Evolutionary conservation across 129 eudicot genomes (phyloP).

Genomic region (Centrapalus pauciflorus): DNA sequence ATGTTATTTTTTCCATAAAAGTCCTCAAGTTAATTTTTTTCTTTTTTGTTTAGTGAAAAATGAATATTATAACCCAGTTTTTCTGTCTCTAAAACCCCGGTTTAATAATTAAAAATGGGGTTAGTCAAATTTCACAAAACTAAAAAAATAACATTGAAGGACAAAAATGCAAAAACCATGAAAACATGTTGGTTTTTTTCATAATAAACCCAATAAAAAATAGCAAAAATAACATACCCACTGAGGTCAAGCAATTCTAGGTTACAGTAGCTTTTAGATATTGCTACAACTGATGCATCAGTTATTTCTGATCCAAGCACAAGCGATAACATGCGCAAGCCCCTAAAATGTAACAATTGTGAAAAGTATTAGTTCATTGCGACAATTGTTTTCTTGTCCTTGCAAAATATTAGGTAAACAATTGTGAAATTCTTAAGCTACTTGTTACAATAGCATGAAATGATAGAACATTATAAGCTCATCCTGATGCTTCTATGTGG

Average conservation of each 20-base stretch:
- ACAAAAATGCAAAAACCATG: not conserved
- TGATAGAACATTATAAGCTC: not conserved
- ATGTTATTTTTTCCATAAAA: no score
- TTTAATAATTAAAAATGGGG: no score
- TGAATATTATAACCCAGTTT: no score
- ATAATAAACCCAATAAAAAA: no score
- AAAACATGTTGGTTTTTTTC: not conserved
- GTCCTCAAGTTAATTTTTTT: no score
- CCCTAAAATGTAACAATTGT: conserved; percentile 37
- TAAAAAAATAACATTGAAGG: not conserved
- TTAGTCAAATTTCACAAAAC: not conserved
- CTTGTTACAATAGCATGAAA: not conserved
- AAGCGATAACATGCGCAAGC: conserved; percentile 87
- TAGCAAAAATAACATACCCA: conserved; percentile 88
- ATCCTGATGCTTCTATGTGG: not conserved
- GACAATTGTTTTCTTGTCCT: not conserved
- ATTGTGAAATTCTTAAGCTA: not conserved
- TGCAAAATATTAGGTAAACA: not conserved
- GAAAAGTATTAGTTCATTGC: not conserved
- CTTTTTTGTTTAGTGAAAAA: no score
- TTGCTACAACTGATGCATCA: conserved; percentile 96
- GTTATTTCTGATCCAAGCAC: conserved; percentile 84
- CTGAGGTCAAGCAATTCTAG: conserved; percentile 93
- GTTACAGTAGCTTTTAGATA: conserved; percentile 71
- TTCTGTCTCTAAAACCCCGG: no score